Evolutionary conservation across 805 yeast genomes (phyloP).

Genomic region (Metschnikowia similis): DNA sequence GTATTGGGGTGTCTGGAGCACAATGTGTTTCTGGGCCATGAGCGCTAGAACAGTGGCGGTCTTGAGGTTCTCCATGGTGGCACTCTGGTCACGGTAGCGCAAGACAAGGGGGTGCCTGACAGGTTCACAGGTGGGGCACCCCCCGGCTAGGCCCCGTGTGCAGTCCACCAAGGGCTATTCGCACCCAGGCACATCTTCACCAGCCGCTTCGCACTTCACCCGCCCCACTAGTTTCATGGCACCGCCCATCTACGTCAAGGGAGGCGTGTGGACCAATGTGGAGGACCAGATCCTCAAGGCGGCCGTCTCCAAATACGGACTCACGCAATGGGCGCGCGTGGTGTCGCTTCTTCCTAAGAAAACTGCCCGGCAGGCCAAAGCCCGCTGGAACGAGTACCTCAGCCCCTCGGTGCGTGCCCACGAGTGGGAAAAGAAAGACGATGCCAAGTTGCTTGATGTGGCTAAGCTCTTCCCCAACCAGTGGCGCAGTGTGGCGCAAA

Average conservation of each 20-base stretch:
- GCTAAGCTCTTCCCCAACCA: constrained; percentile 81
- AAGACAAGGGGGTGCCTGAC: background rate
- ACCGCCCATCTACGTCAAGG: constrained; percentile 70
- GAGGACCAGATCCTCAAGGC: constrained; percentile 86
- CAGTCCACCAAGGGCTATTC: background rate
- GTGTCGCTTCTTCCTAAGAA: constrained; percentile 81
- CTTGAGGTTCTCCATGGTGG: constrained; percentile 14
- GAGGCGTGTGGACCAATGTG: constrained; percentile 85
- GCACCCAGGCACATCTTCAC: background rate
- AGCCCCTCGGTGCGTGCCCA: constrained; percentile 63
- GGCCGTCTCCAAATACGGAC: constrained; percentile 88
- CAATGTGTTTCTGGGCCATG: constrained; percentile 9
- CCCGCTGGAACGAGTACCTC: constrained; percentile 87
- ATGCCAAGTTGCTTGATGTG: constrained; percentile 60
- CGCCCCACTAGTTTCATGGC: constrained; percentile 9
- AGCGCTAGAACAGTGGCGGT: constrained; percentile 14
- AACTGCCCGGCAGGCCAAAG: constrained; percentile 87
- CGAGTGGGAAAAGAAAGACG: constrained; percentile 76
- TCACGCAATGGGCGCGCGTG: constrained; percentile 92
- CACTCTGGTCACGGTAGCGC: background rate
- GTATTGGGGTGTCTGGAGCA: constrained; percentile 10
- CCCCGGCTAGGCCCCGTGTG: background rate
- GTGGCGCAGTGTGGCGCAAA: constrained; percentile 87
- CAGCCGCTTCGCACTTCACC: background rate
- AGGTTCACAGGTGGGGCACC: no score